Evolutionary conservation across 2,329 filamentous ascomycete genomes (phyloP), one percentile per base, ranked within the genome.

Genomic region (Colletotrichum chlorophyti): DNA sequence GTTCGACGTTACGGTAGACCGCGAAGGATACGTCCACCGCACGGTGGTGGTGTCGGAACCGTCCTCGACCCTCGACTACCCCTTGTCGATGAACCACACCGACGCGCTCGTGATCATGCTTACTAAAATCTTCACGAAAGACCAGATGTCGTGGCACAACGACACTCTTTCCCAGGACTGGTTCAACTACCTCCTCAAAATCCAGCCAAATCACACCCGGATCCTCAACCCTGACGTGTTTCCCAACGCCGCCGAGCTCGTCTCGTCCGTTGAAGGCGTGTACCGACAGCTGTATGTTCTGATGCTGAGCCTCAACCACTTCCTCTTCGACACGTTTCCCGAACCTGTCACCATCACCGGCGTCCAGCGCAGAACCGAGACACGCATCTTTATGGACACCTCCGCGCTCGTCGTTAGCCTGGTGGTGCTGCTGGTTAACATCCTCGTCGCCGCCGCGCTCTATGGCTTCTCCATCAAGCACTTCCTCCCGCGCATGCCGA

Each of bases 401-500:
- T 57, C 74, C 0, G 79, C 83, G 17, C 80, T 84, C 41, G 64
- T 71, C 4, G 73, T 85, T 1, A 72, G 76, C 0, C 66, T 81
- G 6, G 60, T 55, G 0, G 76, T 86, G 0, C 59, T 87, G 0
- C 62, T 42, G 0, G 17, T 78, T 0, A 80, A 85, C 38, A 63
- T 78, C 0, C 7, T 79, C 0, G 74, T 79, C 0, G 75, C 78
- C 0, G n/a, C 76, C 0, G 1, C 71, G 0, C 72, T 84, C 5
- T 87, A 85, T 52, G 11, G 67, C 0, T 62, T 69, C 0, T 63
- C 77, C 0, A 74, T 80, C 0, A 72, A 71, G 2, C 70, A 71
- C 3, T 77, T 80, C 17, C 69, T 87, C 0, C 77, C 82, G 0
- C 70, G 80, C 0, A 70, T 87, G 66, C 84, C 84, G 0, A 82